A percentile compares a stretch with the other conserved stretches of the same genome.
Evolutionary conservation across 306 rosid species (phyloP).

Genomic region (Alnus glutinosa): DNA sequence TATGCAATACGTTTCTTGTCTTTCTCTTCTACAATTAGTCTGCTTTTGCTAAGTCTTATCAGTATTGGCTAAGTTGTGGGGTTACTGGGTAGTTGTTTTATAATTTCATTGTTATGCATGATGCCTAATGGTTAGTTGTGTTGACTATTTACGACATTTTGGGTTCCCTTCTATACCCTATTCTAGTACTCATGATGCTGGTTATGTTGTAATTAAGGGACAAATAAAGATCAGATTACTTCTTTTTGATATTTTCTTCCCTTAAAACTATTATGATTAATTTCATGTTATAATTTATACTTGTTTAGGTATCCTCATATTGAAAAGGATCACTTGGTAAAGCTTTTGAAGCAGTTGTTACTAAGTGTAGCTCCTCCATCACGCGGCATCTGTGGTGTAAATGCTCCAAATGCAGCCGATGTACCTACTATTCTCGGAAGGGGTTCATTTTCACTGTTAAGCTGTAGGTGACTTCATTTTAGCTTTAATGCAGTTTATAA

Average conservation of each 20-base stretch:
- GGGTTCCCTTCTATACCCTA: constrained; percentile 4
- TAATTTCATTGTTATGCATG: constrained; percentile 24
- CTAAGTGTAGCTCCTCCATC: constrained; percentile 57
- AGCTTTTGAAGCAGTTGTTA: constrained; percentile 89
- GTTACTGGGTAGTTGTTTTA: background rate
- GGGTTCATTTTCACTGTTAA: constrained; percentile 84
- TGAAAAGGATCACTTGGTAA: constrained; percentile 84
- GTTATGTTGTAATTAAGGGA: constrained; percentile 17
- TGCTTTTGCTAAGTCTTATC: constrained; percentile 22
- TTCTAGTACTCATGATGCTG: background rate
- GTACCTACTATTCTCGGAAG: constrained; percentile 93
- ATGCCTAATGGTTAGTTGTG: constrained; percentile 19
- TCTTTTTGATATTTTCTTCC: constrained; percentile 10
- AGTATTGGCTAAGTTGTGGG: constrained; percentile 4
- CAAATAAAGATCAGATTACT: constrained; percentile 16
- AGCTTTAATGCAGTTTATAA: constrained; percentile 8
- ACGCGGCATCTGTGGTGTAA: constrained; percentile 50
- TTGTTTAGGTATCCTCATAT: constrained; percentile 79
- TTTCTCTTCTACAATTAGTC: background rate
- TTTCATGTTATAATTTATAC: constrained; percentile 22
- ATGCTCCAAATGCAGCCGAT: constrained; percentile 90
- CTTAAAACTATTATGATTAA: constrained; percentile 22
- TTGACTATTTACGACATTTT: constrained; percentile 4
- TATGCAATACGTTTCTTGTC: constrained; percentile 39
- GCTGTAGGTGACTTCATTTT: constrained; percentile 59